Evolutionary conservation across 2,329 filamentous ascomycete species (phyloP), one percentile per base, ranked within the genome.

Genomic region (Rachicladosporium sp.): DNA sequence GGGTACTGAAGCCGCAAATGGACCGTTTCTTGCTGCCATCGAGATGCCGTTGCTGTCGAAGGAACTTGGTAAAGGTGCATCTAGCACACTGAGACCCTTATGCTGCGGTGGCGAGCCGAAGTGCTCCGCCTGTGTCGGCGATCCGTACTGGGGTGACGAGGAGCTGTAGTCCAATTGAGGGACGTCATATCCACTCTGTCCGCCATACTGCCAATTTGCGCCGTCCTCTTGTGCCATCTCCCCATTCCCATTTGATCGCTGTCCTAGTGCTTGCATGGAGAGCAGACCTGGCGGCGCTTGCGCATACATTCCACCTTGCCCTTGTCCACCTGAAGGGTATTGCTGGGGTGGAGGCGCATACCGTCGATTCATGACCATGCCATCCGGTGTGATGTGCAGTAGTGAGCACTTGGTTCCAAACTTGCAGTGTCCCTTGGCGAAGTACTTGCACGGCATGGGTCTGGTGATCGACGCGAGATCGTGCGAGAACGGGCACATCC

Each of bases 371-470:
- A 96, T 85, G 58, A 89, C 78, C 53, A 86, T 80, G 44, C 91
- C 91, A 62, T 96, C 88, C 51, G 88, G 87, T 36, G 95, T 79
- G 55, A 96, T 82, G 63, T 98, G 91, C 49, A 93, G 85, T 57
- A 96, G 85, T 56, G 89, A 89, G 70, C 91, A 98, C 65, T 96
- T 96, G 47, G 86, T 83, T 46, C 91, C 91, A 61, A 96, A 98
- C 63, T 96, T 96, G 78, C 91, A 98, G 65, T 95, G 95, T 50
- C 91, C 91, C 86, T 96, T 98, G 57, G 88, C 83, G 62, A 96
- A 98, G 67, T 96, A 98, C 66, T 96, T 98, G 79, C 91, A 98
- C 10, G 77, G 76, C 49, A 93, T 78, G 46, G 83, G 88, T 60
- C 95, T 86, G 37, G 82, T 76, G 31, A 87, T 77, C 23, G 79